Evolutionary conservation across 2,329 filamentous ascomycete genomes (phyloP).

Genomic region (Tolypocladium capitatum): DNA sequence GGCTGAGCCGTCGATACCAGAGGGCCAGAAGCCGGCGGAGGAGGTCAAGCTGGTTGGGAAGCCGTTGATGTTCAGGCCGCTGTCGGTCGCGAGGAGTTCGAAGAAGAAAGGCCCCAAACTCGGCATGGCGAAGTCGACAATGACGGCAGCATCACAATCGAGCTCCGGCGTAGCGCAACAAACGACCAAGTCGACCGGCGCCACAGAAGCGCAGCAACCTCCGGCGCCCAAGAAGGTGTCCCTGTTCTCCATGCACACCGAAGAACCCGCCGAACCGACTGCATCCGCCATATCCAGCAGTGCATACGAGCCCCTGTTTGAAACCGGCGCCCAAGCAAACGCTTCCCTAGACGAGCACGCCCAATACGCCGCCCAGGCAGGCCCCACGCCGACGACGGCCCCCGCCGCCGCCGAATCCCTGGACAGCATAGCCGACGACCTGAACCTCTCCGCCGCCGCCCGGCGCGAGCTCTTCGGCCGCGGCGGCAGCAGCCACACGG

Average conservation of each 20-base stretch:
- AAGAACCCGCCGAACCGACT: slow-evolving; percentile 19
- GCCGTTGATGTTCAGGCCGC: slow-evolving; percentile 74
- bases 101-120: slow-evolving; percentile 45
- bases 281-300: slow-evolving; percentile 9
- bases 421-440: slow-evolving; percentile 56
- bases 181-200: slow-evolving; percentile 3
- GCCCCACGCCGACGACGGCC: slow-evolving; percentile 15
- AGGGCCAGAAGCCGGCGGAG: slow-evolving; percentile 43
- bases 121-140: slow-evolving; percentile 5
- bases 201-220: slow-evolving; percentile 3
- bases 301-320: slow-evolving; percentile 41
- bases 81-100: slow-evolving; percentile 68
- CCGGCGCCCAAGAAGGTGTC: slow-evolving; percentile 39
- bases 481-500: slow-evolving; percentile 23
- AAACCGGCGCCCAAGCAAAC: slow-evolving; percentile 9
- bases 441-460: slow-evolving; percentile 66
- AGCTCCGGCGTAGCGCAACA: background rate
- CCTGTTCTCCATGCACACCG: slow-evolving; percentile 51
- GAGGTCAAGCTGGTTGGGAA: slow-evolving; percentile 62
- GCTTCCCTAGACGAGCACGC: slow-evolving; percentile 19
- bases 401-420: slow-evolving; percentile 39
- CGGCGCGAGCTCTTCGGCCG: slow-evolving; percentile 80
- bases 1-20: slow-evolving; percentile 35
- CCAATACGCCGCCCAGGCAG: slow-evolving; percentile 8
- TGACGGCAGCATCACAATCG: slow-evolving; percentile 2